Evolutionary conservation across 2,329 filamentous ascomycete species (phyloP).

Genomic region (Colletotrichum liaoningense): DNA sequence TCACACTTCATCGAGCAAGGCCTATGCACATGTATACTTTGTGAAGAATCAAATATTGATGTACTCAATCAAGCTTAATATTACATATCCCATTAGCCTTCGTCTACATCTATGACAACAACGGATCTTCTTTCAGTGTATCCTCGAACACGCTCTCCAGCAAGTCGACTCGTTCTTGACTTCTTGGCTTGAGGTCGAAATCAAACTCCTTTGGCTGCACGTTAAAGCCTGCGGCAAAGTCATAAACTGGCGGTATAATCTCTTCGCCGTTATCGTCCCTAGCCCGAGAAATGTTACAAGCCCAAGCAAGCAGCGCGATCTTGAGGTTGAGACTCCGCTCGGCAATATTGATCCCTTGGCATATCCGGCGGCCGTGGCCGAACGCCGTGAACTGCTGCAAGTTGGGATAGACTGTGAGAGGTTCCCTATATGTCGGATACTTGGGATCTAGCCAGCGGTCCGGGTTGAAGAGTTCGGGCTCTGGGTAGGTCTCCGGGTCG

Average conservation of each 20-base stretch:
- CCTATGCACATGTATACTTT: too few species aligned
- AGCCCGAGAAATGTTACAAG: conserved; percentile 47
- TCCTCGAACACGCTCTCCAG: conserved; percentile 22
- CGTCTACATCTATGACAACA: neutral
- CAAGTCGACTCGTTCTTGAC: conserved; percentile 1
- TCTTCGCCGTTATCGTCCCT: conserved; percentile 37
- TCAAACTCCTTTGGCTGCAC: conserved; percentile 28
- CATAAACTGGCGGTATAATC: conserved; percentile 20
- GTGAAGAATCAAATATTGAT: too few species aligned
- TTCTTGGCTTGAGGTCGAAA: conserved; percentile 25
- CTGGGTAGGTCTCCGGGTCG: conserved; percentile 51
- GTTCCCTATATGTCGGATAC: conserved; percentile 54
- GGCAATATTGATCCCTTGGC: conserved; percentile 54
- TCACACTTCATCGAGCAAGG: too few species aligned
- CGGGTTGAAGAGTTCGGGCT: conserved; percentile 53
- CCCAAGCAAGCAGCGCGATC: conserved; percentile 52
- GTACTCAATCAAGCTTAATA: neutral
- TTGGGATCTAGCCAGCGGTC: conserved; percentile 50
- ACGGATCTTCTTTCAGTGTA: conserved; percentile 19
- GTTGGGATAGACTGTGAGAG: conserved; percentile 50
- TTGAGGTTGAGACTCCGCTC: conserved; percentile 54
- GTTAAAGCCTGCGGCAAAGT: conserved; percentile 31
- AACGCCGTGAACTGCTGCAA: conserved; percentile 58
- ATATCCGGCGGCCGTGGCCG: conserved; percentile 65
- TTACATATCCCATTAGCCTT: neutral